Evolutionary conservation across 768 basidiomycete species (phyloP).

Genomic region (Mycena epipterygia): DNA sequence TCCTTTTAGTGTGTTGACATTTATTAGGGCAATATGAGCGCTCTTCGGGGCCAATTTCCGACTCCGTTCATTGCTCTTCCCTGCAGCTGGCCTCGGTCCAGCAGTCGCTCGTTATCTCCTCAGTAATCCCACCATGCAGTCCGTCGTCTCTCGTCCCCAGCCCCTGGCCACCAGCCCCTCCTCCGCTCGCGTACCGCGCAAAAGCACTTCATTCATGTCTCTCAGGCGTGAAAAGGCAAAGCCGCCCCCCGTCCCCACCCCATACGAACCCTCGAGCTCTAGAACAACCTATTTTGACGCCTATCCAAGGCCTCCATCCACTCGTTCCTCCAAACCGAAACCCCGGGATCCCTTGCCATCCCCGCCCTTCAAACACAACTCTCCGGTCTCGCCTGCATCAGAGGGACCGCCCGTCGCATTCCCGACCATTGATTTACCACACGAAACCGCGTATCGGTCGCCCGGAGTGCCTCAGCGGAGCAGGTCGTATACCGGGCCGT

Average conservation of each 20-base stretch:
- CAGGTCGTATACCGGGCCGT: constrained; percentile 73
- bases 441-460: constrained; percentile 43
- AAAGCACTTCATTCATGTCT: constrained; percentile 71
- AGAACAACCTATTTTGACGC: constrained; percentile 61
- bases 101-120: neutral
- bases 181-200: constrained; percentile 60
- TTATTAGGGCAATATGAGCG: too few relatives aligned
- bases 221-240: constrained; percentile 65
- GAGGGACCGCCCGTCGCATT: constrained; percentile 56
- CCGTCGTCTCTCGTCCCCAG: constrained; percentile 50
- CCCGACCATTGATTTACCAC: constrained; percentile 53
- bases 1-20: too few relatives aligned
- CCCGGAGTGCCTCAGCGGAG: constrained; percentile 55
- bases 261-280: constrained; percentile 44
- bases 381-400: constrained; percentile 35
- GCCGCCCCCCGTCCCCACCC: constrained; percentile 41
- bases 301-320: constrained; percentile 55
- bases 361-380: constrained; percentile 43
- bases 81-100: neutral
- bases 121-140: constrained; percentile 20
- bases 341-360: constrained; percentile 38
- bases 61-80: neutral
- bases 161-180: constrained; percentile 45
- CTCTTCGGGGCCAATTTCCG: neutral
- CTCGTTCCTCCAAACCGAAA: constrained; percentile 51